These are phyloP conservation scores for Diplodia intermedia DNA, from an alignment of 2,329 filamentous ascomycete species.

Conservation along the genomic window DNA sequence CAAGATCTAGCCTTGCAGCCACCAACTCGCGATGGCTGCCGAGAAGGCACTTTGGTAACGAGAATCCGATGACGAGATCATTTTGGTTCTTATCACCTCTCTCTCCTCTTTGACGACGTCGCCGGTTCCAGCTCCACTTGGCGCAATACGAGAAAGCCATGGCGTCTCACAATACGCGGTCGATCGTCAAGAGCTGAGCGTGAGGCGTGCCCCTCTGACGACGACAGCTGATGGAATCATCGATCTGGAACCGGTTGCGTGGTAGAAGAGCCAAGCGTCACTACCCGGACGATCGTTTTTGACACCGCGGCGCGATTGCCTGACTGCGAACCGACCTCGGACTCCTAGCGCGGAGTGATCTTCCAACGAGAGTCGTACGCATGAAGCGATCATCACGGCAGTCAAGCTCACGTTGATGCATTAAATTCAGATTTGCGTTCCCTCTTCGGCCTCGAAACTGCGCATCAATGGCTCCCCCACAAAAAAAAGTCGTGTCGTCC, in stretches of 20 bases:
- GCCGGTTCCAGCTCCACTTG: conserved; percentile 2
- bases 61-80: not conserved
- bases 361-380: conserved; percentile 5
- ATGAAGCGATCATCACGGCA: conserved; percentile 17
- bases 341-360: conserved; percentile 10
- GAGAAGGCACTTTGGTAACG: not conserved
- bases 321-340: conserved; percentile 15
- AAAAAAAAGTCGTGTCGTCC: not conserved
- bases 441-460: conserved; percentile 3
- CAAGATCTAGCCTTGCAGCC: conserved; percentile 1
- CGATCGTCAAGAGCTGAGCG: not conserved
- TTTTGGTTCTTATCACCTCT: conserved; percentile 15
- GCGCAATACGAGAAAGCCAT: conserved; percentile 6
- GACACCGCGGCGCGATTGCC: not conserved
- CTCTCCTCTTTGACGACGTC: not conserved
- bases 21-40: not conserved
- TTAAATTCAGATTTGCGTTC: conserved; percentile 24
- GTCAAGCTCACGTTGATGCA: conserved; percentile 9
- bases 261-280: conserved; percentile 1
- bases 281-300: conserved; percentile 2
- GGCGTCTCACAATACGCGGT: not conserved
- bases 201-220: not conserved
- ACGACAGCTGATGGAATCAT: not conserved
- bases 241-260: not conserved
- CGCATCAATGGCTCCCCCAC: conserved; percentile 3